Conservation (phyloP, 1,284 basidiomycete species). For the Thelephora terrestris region DNA sequence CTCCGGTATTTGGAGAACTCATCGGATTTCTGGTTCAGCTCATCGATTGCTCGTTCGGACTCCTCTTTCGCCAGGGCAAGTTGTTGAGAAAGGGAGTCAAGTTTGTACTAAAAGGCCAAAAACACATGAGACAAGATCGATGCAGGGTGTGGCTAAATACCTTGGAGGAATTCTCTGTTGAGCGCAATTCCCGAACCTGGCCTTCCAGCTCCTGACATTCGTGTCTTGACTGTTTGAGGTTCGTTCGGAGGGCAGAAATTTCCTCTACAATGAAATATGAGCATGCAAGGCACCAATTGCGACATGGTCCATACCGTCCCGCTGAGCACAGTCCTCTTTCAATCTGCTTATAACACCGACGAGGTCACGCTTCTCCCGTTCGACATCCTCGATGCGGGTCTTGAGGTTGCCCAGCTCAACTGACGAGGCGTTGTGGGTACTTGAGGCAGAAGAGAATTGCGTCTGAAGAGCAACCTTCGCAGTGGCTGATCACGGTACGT, state of each 20-base stretch:
- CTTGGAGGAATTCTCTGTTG: constrained; percentile 60
- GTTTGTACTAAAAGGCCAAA: constrained; percentile 48
- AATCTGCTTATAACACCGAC: constrained; percentile 63
- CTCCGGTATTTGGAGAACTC: constrained; percentile 67
- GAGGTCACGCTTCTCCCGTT: constrained; percentile 74
- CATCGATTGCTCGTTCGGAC: constrained; percentile 50
- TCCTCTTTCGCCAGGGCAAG: constrained; percentile 64
- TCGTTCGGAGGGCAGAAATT: constrained; percentile 53
- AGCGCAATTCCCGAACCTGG: constrained; percentile 58
- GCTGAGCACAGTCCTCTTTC: constrained; percentile 57
- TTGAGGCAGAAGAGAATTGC: constrained; percentile 42
- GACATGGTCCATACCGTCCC: constrained; percentile 40
- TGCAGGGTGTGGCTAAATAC: constrained; percentile 25
- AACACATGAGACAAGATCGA: neutral
- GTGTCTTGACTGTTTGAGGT: constrained; percentile 63
- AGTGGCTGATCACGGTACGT: constrained; percentile 28
- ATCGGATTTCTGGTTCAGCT: constrained; percentile 55
- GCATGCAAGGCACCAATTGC: neutral
- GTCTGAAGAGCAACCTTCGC: constrained; percentile 42
- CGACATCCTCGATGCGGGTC: constrained; percentile 54
- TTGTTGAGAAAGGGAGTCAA: constrained; percentile 73
- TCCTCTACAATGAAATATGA: constrained; percentile 39
- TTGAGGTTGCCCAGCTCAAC: constrained; percentile 49
- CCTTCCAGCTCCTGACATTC: constrained; percentile 58
- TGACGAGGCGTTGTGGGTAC: constrained; percentile 46